Evolutionary conservation across 495 filamentous ascomycete genomes (phyloP).

Genomic region (Lophiostoma macrostomum): DNA sequence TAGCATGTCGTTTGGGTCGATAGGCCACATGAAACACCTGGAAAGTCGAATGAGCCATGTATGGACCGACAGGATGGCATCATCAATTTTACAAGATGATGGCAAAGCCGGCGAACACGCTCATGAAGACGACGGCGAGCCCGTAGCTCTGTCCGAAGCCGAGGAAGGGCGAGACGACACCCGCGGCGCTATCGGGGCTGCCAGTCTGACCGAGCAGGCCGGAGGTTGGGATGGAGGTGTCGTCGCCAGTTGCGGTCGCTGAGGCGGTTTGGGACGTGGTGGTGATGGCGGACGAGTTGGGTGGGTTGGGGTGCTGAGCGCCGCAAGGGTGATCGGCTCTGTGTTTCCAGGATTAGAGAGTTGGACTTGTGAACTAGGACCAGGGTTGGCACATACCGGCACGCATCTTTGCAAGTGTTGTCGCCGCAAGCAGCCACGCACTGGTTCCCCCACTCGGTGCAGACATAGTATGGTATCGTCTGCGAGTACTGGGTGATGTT

Average conservation of each 20-base stretch:
- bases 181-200: conserved; percentile 37
- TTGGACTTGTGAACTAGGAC: no score
- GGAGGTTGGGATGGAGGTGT: conserved; percentile 31
- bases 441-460: conserved; percentile 66
- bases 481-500: conserved; percentile 80
- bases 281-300: conserved; percentile 46
- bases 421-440: conserved; percentile 65
- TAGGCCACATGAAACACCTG: no score
- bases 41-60: no score
- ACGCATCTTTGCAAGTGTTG: conserved; percentile 59
- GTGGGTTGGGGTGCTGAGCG: conserved; percentile 62
- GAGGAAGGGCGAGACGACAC: conserved; percentile 48
- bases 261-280: conserved; percentile 51
- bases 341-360: not conserved
- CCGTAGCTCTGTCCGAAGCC: conserved; percentile 59
- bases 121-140: conserved; percentile 52
- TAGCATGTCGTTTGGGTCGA: no score
- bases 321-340: conserved; percentile 71
- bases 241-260: conserved; percentile 42
- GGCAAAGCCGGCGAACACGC: conserved; percentile 63
- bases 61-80: not conserved
- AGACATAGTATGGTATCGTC: conserved; percentile 83
- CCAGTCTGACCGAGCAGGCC: conserved; percentile 50
- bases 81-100: conserved; percentile 27
- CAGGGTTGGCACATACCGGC: conserved; percentile 45